Evolutionary conservation across 1,139 yeast species (phyloP), one percentile per base, ranked within the genome.

Genomic region (Zygoascus meyerae): DNA sequence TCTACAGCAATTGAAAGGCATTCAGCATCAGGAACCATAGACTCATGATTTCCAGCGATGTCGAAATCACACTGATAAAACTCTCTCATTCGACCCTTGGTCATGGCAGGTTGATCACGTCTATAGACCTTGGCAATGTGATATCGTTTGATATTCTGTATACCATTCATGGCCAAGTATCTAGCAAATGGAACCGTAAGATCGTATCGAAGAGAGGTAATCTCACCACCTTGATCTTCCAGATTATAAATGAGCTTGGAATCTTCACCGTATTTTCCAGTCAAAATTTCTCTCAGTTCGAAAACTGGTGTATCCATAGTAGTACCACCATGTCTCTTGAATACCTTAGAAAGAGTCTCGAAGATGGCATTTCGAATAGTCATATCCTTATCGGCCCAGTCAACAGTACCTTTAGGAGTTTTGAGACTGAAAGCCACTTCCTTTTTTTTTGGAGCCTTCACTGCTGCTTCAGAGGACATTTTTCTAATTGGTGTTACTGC

Each of bases 101-200:
- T 90, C 98, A 92, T 92, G 12, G 98, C 98, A 5, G 98, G 98
- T 69, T 92, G 98, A 66, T 92, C 98, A 70, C 98, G 83, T 71
- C 98, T 80, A 70, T 92, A 92, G 47, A 92, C 98, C 69, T 92
- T 92, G 58, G 98, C 98, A 56, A 92, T 86, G 71, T 92, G 98
- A 68, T 81, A 92, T 64, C 98, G 78, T 71, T 92, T 92, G 68
- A 92, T 92, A 63, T 74, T 79, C 59, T 86, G 83, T 53, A 92
- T 77, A 61, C 86, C 87, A 72, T 92, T 92, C 83, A 87, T 84
- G 32, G 98, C 98, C 48, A 92, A 95, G 63, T 78, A 92, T 65
- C 98, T 78, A 10, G 98, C 98, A 70, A 92, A 92, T 47, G 98
- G 98, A 40, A 92, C 98, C 0, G 98, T 92, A 66, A 92, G 76